Conservation (phyloP, 208 protist species). For the Crithidia acanthocephali region DNA sequence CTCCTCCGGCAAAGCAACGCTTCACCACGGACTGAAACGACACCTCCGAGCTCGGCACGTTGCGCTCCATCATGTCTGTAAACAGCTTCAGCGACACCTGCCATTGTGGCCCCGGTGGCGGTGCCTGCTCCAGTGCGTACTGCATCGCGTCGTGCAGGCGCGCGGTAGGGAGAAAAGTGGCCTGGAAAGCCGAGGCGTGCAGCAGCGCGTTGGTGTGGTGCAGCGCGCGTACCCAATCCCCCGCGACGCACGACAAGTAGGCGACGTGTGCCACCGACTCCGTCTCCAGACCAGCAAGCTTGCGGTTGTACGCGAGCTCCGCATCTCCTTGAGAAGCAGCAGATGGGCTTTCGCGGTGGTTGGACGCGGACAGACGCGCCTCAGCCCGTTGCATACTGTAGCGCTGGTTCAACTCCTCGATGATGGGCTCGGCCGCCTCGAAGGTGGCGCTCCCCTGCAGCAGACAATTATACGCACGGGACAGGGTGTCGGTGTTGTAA, state of each 20-base stretch:
- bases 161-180: conserved; percentile 71
- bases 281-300: conserved; percentile 47
- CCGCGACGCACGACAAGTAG: conserved; percentile 52
- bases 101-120: conserved; percentile 53
- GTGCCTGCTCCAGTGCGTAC: conserved; percentile 74
- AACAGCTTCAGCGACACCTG: conserved; percentile 66
- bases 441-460: conserved; percentile 41
- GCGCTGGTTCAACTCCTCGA: conserved; percentile 18
- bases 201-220: conserved; percentile 54
- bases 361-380: too few relatives aligned
- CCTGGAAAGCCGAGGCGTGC: conserved; percentile 34
- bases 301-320: conserved; percentile 5
- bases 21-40: conserved; percentile 78
- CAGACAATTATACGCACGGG: conserved; percentile 52
- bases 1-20: conserved; percentile 70
- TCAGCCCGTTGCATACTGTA: not conserved
- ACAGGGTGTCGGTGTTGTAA: conserved; percentile 53
- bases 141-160: conserved; percentile 82
- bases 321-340: too few relatives aligned
- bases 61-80: conserved; percentile 54
- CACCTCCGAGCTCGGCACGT: conserved; percentile 71
- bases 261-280: conserved; percentile 63
- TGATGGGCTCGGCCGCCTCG: conserved; percentile 28
- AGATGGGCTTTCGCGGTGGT: too few relatives aligned
- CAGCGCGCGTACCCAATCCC: conserved; percentile 63